Evolutionary conservation across 2,329 filamentous ascomycete genomes (phyloP).

Genomic region (Cladosporium sp.): DNA sequence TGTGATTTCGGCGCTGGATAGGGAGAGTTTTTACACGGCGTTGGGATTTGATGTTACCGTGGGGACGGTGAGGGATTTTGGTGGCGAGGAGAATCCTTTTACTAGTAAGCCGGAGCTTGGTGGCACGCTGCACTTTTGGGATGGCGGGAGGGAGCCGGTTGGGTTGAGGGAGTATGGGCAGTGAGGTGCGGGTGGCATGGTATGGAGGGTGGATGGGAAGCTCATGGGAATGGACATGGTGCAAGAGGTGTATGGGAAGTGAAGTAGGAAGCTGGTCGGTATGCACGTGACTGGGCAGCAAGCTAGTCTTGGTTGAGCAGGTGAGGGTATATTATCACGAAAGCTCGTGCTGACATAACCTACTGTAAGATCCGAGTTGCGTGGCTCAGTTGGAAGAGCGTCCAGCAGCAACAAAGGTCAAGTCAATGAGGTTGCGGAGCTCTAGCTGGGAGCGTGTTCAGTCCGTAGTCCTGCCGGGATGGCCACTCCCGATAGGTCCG

Average conservation of each 20-base stretch:
- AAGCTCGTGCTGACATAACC: background rate
- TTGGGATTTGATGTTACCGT: slow-evolving; percentile 31
- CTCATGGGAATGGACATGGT: too few species aligned
- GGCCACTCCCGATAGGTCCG: too few species aligned
- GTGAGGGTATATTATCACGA: background rate
- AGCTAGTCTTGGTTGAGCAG: background rate
- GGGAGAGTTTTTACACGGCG: slow-evolving; percentile 33
- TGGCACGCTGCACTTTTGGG: slow-evolving; percentile 32
- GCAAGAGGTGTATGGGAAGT: background rate
- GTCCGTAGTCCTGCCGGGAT: too few species aligned
- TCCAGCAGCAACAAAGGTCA: background rate
- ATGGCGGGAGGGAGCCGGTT: slow-evolving; percentile 27
- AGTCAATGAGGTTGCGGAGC: background rate
- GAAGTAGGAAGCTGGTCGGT: background rate
- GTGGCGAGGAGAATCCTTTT: slow-evolving; percentile 28
- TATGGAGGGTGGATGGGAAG: background rate
- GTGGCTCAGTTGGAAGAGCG: background rate
- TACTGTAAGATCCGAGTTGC: background rate
- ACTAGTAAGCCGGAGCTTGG: slow-evolving; percentile 22
- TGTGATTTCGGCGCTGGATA: slow-evolving; percentile 30
- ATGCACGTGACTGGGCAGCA: background rate
- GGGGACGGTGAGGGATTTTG: slow-evolving; percentile 29
- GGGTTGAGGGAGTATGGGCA: slow-evolving; percentile 29
- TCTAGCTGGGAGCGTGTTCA: background rate
- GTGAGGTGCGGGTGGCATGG: background rate